Conservation (phyloP, 2,329 filamentous ascomycete species). For the Claviceps maximensis region DNA sequence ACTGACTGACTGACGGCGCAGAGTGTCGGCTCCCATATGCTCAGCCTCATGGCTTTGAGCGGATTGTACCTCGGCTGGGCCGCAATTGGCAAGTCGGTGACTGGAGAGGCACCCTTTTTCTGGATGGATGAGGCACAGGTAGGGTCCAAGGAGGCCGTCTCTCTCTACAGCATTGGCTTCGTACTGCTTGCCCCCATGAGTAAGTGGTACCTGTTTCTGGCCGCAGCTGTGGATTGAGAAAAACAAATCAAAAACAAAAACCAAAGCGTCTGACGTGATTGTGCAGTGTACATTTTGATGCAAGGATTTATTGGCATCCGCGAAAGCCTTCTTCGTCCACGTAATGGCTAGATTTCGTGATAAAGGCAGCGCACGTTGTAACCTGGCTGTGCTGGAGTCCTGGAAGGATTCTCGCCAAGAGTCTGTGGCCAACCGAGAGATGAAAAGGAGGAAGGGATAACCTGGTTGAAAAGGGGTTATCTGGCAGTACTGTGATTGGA, state of each 20-base stretch:
- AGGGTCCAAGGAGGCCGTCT: conserved; percentile 29
- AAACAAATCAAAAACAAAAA: too few relatives aligned
- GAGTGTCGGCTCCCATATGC: conserved; percentile 31
- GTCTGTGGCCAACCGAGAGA: not conserved
- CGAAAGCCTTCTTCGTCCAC: conserved; percentile 24
- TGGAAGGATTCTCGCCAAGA: too few relatives aligned
- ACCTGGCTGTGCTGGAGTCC: too few relatives aligned
- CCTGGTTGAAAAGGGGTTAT: not conserved
- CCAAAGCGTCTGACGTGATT: conserved; percentile 8
- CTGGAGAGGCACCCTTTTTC: conserved; percentile 34
- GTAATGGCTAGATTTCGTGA: conserved; percentile 10
- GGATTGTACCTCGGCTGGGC: conserved; percentile 37
- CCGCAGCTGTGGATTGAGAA: not conserved
- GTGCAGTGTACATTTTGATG: conserved; percentile 32
- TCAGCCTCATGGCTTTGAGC: conserved; percentile 27
- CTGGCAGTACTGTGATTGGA: too few relatives aligned
- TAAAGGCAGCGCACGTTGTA: too few relatives aligned
- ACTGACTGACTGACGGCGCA: conserved; percentile 16
- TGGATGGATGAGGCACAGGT: conserved; percentile 35
- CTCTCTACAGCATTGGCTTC: conserved; percentile 31
- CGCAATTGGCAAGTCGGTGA: conserved; percentile 31
- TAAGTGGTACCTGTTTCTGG: conserved; percentile 19
- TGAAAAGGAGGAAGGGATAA: not conserved
- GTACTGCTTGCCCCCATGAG: conserved; percentile 29
- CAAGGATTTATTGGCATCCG: conserved; percentile 37